Conservation (phyloP, 106 monocot genomes). For the Phalaenopsis equestris region DNA sequence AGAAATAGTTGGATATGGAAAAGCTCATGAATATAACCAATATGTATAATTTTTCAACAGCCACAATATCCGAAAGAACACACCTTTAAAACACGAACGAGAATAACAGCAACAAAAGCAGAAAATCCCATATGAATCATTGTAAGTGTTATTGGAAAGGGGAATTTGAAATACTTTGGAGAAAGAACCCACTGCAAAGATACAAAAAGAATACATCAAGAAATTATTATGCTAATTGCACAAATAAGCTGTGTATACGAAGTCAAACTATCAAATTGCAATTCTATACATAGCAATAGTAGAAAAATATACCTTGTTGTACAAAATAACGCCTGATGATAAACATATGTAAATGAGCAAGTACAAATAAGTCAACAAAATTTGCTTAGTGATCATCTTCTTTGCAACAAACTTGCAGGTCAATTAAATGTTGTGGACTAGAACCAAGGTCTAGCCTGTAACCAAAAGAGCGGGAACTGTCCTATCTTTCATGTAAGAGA, state of each 20-base stretch:
- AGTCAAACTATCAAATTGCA: neutral
- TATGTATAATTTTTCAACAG: neutral
- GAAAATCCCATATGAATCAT: conserved; percentile 99
- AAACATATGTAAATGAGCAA: conserved; percentile 54
- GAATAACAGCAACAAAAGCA: conserved; percentile 61
- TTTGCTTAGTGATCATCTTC: conserved; percentile 39
- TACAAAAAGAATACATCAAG: neutral
- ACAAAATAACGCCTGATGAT: conserved; percentile 70
- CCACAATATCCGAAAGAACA: neutral
- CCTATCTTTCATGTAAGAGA: neutral
- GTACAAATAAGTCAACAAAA: conserved; percentile 57
- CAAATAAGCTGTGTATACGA: neutral
- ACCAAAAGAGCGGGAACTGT: neutral
- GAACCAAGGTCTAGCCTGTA: neutral
- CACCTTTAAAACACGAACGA: conserved; percentile 96
- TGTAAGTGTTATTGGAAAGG: conserved; percentile 88
- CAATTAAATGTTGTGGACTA: neutral
- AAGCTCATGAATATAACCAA: neutral
- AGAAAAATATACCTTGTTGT: conserved; percentile 48
- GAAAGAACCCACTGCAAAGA: conserved; percentile 92
- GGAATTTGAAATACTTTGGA: conserved; percentile 89
- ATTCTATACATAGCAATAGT: neutral
- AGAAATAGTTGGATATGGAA: neutral
- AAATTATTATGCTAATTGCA: neutral
- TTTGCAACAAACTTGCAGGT: neutral